Percentiles rank a stretch among this genome's conserved stretches.
Evolutionary conservation across 2,329 filamentous ascomycete species (phyloP).

Genomic region (Epichloe gansuensis): DNA sequence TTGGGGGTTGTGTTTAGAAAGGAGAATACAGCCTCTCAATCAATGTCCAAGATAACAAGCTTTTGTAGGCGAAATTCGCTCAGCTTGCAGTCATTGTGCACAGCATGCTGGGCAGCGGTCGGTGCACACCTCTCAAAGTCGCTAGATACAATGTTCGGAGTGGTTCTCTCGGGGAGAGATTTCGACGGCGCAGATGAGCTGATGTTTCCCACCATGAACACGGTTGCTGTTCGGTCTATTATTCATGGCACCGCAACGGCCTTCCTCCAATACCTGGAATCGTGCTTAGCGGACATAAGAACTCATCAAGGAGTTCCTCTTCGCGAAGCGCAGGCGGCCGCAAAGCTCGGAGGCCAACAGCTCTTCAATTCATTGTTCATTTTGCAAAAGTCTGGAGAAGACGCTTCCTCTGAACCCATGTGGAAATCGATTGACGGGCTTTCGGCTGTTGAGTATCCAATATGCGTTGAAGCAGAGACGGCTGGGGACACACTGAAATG

Average conservation of each 20-base stretch:
- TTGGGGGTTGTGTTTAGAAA: not conserved
- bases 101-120: constrained; percentile 63
- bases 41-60: constrained; percentile 16
- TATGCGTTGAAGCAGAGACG: constrained; percentile 72
- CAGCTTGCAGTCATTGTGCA: constrained; percentile 65
- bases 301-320: constrained; percentile 69
- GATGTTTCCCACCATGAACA: constrained; percentile 89
- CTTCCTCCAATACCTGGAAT: constrained; percentile 63
- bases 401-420: constrained; percentile 19
- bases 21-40: constrained; percentile 8
- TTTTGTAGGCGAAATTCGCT: constrained; percentile 57
- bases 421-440: constrained; percentile 51
- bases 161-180: constrained; percentile 76
- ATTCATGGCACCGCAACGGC: constrained; percentile 54
- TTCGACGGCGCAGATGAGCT: constrained; percentile 53
- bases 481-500: constrained; percentile 46
- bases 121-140: constrained; percentile 50
- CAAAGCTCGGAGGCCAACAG: constrained; percentile 21
- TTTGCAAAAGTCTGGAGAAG: constrained; percentile 29
- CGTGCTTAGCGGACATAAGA: constrained; percentile 52
- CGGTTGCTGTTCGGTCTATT: constrained; percentile 60
- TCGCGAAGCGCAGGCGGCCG: constrained; percentile 47
- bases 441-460: constrained; percentile 65
- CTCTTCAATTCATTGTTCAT: constrained; percentile 48
- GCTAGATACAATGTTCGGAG: constrained; percentile 71